A percentile compares a stretch with the other conserved stretches of the same genome.
phyloP scores from a whole-genome alignment of 176 grass and related monocot species.

The Juncus effusus region DNA sequence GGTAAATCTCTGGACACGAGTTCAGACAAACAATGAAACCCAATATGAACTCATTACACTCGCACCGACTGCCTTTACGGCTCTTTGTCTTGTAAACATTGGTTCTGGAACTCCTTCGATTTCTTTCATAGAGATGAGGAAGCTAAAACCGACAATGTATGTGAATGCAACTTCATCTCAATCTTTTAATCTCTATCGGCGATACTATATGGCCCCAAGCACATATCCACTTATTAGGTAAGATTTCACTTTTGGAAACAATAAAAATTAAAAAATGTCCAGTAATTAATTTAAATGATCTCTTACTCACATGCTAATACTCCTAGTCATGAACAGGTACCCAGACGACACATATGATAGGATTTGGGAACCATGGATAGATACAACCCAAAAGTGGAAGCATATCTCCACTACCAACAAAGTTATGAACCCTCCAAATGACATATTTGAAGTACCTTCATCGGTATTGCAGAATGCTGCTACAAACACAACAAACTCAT shows the following conservation, averaged over 20 bases:
- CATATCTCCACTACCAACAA: too few relatives aligned
- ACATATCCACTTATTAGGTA: not conserved
- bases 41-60: not conserved
- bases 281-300: not conserved
- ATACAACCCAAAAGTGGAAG: not conserved
- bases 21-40: not conserved
- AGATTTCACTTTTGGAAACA: not conserved
- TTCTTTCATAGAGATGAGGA: constrained; percentile 1
- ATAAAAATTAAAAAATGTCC: not conserved
- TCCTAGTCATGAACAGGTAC: not conserved
- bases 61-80: not conserved
- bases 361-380: not conserved
- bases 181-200: not conserved
- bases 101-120: not conserved
- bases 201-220: not conserved
- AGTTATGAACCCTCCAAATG: not conserved
- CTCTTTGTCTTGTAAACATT: not conserved
- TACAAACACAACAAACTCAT: not conserved
- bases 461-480: not conserved
- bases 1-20: constrained; percentile 13
- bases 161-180: not conserved
- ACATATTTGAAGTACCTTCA: not conserved
- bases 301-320: not conserved
- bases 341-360: not conserved
- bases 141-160: not conserved